phyloP scores from a whole-genome alignment of 2,329 filamentous ascomycete genomes.

The Alternaria panax region DNA sequence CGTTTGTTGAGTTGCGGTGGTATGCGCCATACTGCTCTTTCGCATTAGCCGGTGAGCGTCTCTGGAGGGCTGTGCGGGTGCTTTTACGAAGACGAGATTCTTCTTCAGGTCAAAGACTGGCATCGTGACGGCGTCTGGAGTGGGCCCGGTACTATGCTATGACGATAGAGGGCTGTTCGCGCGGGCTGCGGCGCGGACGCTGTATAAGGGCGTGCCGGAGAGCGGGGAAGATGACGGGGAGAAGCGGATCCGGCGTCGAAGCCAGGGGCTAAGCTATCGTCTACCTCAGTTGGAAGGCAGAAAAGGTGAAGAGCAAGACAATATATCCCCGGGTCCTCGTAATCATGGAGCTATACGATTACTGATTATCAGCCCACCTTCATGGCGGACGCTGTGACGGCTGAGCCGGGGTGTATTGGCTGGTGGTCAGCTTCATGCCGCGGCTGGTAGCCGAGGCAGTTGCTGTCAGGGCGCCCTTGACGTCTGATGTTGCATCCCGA shows the following conservation, averaged over 20 bases:
- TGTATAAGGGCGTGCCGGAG: neutral
- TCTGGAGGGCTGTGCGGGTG: neutral
- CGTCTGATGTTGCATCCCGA: neutral
- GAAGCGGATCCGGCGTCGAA: neutral
- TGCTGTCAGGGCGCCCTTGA: neutral
- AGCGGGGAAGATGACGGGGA: neutral
- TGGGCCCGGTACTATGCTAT: neutral
- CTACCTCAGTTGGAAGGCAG: neutral
- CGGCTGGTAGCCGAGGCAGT: constrained; percentile 12
- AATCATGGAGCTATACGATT: neutral
- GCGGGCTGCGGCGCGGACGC: neutral
- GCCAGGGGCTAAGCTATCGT: neutral
- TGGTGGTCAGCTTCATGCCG: constrained; percentile 7
- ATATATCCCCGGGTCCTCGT: neutral
- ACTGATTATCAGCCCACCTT: constrained; percentile 2
- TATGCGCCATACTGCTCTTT: constrained; percentile 77
- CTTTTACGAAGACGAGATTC: constrained; percentile 42
- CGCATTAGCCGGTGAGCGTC: neutral
- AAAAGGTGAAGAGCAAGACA: neutral
- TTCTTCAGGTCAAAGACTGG: constrained; percentile 43
- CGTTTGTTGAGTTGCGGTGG: constrained; percentile 78
- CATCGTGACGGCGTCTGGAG: constrained; percentile 22
- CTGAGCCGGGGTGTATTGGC: neutral
- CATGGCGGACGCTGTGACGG: neutral
- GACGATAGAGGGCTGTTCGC: neutral